Evolutionary conservation across 108 stramenopile species (phyloP), one percentile per base, ranked within the genome.

Genomic region (Cyclotella distinguenda): DNA sequence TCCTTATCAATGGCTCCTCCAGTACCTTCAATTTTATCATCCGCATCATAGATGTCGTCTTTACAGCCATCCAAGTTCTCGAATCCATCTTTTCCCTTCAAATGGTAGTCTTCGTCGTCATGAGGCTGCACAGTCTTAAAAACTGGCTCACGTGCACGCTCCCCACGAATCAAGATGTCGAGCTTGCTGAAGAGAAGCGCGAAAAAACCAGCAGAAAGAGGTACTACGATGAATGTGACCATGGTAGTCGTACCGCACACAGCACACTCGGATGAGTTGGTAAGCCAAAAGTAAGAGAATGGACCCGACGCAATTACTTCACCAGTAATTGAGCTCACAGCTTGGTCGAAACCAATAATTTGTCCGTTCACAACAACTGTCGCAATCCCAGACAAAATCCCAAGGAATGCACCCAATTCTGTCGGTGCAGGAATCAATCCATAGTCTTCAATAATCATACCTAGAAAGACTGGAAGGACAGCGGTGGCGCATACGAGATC

Each of bases 401-500:
- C 89, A 6, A 84, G 28, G 70, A 90, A 80, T 35, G 85, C 83
- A 8, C 89, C 89, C 22, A 81, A 31, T 63, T 90, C 89, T 10
- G 89, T 90, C 13, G 86, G 86, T 6, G 89, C 84, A 28, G 74
- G 65, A 55, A 90, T 57, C 34, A 82, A 53, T 18, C 80, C 75
- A 43, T 35, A 34, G 60, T 87, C 85, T 38, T 84, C 55, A 8
- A 74, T 83, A 15, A 82, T 79, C 46, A 90, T 32, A 15, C 89
- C 89, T 10, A 87, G 56, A 55, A 84, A 90, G 50, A 84, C 67
- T n/a, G 89, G 89, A 9, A 87, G 65, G 23, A 87, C 85, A 23
- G 73, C 61, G n/a, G 83, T 86, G 38, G 83, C 85, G 44, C 89
- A 90, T 8, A 90, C 89, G 22, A 90, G 67, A 77, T 90, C 89